A percentile compares a stretch with the other conserved stretches of the same genome.
phyloP scores from a whole-genome alignment of 2,329 filamentous ascomycete genomes.

The Scorias spongiosa region DNA sequence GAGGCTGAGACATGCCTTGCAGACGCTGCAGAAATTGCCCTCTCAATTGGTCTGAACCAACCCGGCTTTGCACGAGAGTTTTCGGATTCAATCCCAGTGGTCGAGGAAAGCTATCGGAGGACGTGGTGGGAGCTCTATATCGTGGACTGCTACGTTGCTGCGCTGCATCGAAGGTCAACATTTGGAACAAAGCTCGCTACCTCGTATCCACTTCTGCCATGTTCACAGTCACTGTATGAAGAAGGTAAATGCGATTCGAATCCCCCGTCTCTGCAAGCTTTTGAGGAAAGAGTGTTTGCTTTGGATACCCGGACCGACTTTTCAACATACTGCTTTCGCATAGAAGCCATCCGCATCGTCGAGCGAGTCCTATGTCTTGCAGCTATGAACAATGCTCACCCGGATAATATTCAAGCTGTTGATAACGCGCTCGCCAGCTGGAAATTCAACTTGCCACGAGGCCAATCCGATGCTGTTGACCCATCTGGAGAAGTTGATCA shows the following conservation, averaged over 20 bases:
- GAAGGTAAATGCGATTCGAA: conserved; percentile 28
- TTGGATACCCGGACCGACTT: conserved; percentile 54
- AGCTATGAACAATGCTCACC: conserved; percentile 17
- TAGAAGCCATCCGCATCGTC: conserved; percentile 66
- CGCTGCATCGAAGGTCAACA: conserved; percentile 57
- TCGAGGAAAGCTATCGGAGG: conserved; percentile 71
- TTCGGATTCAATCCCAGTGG: conserved; percentile 1
- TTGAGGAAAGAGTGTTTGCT: conserved; percentile 59
- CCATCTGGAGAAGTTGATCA: conserved; percentile 63
- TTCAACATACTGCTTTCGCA: conserved; percentile 73
- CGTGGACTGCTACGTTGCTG: conserved; percentile 73
- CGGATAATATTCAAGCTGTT: conserved; percentile 37
- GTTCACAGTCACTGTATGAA: conserved; percentile 61
- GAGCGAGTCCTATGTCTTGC: conserved; percentile 50
- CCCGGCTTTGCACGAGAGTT: conserved; percentile 41
- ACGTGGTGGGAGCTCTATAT: conserved; percentile 85
- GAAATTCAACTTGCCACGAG: conserved; percentile 60
- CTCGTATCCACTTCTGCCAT: conserved; percentile 59
- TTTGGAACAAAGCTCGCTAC: conserved; percentile 54
- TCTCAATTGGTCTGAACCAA: conserved; percentile 63
- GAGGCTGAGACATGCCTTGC: conserved; percentile 52
- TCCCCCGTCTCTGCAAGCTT: conserved; percentile 54
- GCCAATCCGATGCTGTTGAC: conserved; percentile 55
- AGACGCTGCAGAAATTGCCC: conserved; percentile 53
- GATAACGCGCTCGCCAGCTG: conserved; percentile 56